A percentile compares a stretch with the other conserved stretches of the same genome.
Evolutionary conservation across 257 asterid genomes (phyloP).

Genomic region (Nyctanthes arbortristis): DNA sequence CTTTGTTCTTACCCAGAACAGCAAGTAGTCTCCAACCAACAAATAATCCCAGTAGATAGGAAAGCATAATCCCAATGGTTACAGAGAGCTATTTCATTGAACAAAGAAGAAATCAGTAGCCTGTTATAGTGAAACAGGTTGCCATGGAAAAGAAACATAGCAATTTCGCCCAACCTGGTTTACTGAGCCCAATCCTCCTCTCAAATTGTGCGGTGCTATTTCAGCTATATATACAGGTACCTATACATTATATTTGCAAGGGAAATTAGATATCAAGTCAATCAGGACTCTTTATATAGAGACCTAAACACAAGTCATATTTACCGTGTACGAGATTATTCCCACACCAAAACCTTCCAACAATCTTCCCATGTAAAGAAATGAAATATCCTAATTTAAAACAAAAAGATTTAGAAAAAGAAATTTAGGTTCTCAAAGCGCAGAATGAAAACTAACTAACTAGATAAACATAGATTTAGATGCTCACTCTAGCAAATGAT

Average conservation of each 20-base stretch:
- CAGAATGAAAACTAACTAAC: neutral
- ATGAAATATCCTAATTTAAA: constrained; percentile 22
- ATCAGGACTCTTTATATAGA: neutral
- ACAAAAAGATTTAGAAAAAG: neutral
- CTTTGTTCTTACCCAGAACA: constrained; percentile 84
- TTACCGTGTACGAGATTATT: constrained; percentile 41
- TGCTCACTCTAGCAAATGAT: constrained; percentile 77
- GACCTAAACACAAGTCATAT: constrained; percentile 2
- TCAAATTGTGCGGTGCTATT: constrained; percentile 70
- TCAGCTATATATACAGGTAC: constrained; percentile 81
- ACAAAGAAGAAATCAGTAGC: constrained; percentile 15
- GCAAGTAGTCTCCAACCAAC: constrained; percentile 87
- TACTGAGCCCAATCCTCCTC: constrained; percentile 68
- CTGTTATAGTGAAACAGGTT: constrained; percentile 13
- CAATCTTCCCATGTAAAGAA: constrained; percentile 47
- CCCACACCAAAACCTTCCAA: constrained; percentile 52
- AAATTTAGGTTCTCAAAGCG: neutral
- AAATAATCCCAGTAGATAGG: constrained; percentile 81
- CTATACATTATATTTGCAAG: constrained; percentile 26
- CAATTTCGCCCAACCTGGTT: constrained; percentile 59
- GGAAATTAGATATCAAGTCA: constrained; percentile 6
- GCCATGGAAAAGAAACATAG: constrained; percentile 13
- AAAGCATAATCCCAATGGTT: constrained; percentile 83
- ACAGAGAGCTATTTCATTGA: constrained; percentile 69
- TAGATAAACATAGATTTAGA: neutral